Evolutionary conservation across 148 eudicot genomes (phyloP).

Genomic region (Nepenthes mirabilis): DNA sequence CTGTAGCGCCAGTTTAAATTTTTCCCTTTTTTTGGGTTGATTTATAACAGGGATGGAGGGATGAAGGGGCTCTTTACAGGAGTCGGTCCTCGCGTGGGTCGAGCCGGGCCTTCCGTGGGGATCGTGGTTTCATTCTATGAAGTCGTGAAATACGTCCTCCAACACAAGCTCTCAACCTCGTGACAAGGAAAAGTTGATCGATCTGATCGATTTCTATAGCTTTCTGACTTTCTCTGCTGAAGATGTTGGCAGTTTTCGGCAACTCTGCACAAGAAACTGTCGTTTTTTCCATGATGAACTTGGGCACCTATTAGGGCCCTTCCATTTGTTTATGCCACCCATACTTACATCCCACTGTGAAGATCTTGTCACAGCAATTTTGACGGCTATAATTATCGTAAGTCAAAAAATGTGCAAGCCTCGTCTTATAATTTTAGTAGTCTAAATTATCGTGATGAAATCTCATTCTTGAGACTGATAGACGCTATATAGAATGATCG

Average conservation of each 20-base stretch:
- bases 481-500: too few species aligned
- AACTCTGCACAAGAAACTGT: background rate
- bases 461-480: too few species aligned
- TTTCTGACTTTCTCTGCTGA: background rate
- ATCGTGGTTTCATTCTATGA: slow-evolving; percentile 91
- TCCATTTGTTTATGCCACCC: too few species aligned
- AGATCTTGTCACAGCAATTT: too few species aligned
- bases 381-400: too few species aligned
- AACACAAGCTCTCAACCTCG: slow-evolving; percentile 28
- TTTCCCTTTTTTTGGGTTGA: background rate
- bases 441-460: too few species aligned
- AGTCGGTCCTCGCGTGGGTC: slow-evolving; percentile 85
- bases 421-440: too few species aligned
- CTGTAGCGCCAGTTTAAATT: background rate
- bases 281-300: too few species aligned
- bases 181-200: slow-evolving; percentile 1
- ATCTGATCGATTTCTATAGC: background rate
- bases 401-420: too few species aligned
- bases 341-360: too few species aligned
- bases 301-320: too few species aligned
- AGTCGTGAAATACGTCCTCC: slow-evolving; percentile 70
- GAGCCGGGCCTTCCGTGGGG: slow-evolving; percentile 96
- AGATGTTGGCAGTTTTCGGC: background rate
- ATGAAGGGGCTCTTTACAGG: slow-evolving; percentile 81
- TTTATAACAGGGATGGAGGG: slow-evolving; percentile 58